Evolutionary conservation across 192 early-diverging fungal species (phyloP).

Genomic region (Paraglomus brasilianum): DNA sequence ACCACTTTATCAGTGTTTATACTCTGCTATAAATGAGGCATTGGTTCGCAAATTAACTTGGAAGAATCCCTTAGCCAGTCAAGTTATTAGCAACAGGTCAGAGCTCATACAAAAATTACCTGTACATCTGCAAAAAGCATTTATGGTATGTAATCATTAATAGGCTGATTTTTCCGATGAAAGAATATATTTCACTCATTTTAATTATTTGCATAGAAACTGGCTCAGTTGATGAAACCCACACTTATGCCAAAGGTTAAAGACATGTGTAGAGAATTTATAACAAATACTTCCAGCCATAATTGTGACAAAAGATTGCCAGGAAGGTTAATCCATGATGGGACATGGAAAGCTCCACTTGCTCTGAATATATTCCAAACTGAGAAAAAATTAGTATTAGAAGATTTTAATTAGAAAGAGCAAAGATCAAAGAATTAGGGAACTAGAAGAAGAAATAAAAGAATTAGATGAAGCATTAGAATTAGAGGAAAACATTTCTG

Average conservation of each 20-base stretch:
- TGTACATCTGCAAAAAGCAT: not conserved
- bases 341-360: conserved; percentile 17
- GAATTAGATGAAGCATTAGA: no score
- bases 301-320: not conserved
- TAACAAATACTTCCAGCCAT: not conserved
- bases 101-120: not conserved
- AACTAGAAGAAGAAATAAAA: no score
- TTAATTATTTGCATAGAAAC: not conserved
- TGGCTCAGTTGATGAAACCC: not conserved
- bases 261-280: not conserved
- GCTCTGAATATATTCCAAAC: no score
- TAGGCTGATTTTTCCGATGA: not conserved
- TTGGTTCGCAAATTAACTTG: not conserved
- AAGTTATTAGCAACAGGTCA: not conserved
- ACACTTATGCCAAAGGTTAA: not conserved
- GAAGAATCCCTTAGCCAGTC: conserved; percentile 4
- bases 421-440: no score
- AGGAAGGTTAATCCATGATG: not conserved
- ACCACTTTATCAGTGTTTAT: conserved; percentile 5
- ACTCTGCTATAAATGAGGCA: not conserved
- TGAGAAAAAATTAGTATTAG: conserved; percentile 13
- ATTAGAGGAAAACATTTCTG: no score
- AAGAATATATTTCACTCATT: not conserved
- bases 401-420: no score
- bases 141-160: conserved; percentile 15